A percentile compares a stretch with the other conserved stretches of the same genome.
Conservation (phyloP, 352 stramenopile species). For the Phytophthora ohioensis region DNA sequence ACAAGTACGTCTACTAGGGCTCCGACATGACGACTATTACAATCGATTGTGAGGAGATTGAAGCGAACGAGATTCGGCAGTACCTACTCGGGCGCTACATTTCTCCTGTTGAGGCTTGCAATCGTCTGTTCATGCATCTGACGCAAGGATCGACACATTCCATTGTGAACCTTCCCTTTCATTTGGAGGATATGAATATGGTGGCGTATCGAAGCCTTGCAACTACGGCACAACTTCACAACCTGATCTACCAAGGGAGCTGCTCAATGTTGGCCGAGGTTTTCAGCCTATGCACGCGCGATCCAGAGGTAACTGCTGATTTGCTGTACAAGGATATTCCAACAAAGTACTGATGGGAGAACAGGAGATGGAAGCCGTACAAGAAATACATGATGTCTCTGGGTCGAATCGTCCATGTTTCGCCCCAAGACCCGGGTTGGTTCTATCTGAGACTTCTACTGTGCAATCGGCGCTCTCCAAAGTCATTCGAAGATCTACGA, state of each 20-base stretch:
- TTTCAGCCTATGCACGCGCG: no score
- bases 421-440: no score
- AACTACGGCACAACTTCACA: slow-evolving; percentile 18
- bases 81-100: slow-evolving; percentile 47
- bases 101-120: slow-evolving; percentile 44
- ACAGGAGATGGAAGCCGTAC: no score
- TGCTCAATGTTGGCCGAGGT: no score
- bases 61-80: slow-evolving; percentile 37
- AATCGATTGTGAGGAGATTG: background rate
- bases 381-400: no score
- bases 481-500: no score
- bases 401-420: no score
- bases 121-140: slow-evolving; percentile 35
- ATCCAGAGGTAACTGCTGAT: no score
- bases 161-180: background rate
- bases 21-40: slow-evolving; percentile 40
- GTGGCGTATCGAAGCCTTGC: background rate
- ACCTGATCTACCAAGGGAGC: slow-evolving; percentile 9
- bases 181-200: background rate
- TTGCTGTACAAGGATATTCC: no score
- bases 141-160: slow-evolving; percentile 21
- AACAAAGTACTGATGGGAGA: no score
- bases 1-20: slow-evolving; percentile 71
- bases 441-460: no score
- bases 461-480: no score